A percentile compares a stretch with the other conserved stretches of the same genome.
These are phyloP conservation scores for Neonectria magnoliae DNA, from an alignment of 2,329 filamentous ascomycete genomes.

Conservation along the genomic window DNA sequence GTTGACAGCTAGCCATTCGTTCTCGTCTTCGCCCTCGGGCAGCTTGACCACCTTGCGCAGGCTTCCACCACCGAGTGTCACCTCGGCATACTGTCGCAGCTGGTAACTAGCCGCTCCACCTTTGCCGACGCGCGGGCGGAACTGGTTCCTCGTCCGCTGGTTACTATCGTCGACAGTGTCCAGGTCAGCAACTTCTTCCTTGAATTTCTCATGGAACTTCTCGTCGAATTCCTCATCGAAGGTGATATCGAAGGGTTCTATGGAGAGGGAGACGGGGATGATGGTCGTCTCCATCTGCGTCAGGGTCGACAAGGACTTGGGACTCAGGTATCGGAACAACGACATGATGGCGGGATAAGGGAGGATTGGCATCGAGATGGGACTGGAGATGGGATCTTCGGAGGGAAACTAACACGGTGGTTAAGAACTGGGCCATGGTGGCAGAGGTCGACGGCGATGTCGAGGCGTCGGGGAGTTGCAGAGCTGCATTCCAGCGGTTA, in stretches of 20 bases:
- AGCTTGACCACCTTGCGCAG: conserved; percentile 96
- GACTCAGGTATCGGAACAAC: conserved; percentile 48
- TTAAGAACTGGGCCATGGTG: conserved; percentile 55
- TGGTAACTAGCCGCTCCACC: conserved; percentile 90
- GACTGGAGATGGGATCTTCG: not conserved
- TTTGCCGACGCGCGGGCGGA: conserved; percentile 88
- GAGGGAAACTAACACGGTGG: conserved; percentile 52
- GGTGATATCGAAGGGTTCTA: conserved; percentile 20
- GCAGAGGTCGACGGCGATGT: conserved; percentile 25
- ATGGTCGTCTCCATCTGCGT: conserved; percentile 44
- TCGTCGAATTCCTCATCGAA: conserved; percentile 28
- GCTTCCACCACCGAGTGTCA: conserved; percentile 93
- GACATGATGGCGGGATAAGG: conserved; percentile 24
- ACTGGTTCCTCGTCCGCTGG: conserved; percentile 87
- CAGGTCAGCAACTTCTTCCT: conserved; percentile 45
- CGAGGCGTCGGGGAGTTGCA: conserved; percentile 24
- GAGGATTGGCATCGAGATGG: conserved; percentile 1
- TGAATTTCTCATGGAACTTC: conserved; percentile 14
- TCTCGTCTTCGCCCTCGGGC: conserved; percentile 95
- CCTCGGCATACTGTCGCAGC: conserved; percentile 96
- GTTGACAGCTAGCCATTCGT: conserved; percentile 98
- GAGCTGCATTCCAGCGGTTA: conserved; percentile 54
- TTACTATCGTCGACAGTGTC: conserved; percentile 65
- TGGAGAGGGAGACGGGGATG: conserved; percentile 42
- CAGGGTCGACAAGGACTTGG: conserved; percentile 47